Percentiles rank a stretch among this genome's conserved stretches.
phyloP scores from a whole-genome alignment of 352 stramenopile genomes.

The Pilasporangium apinafurcum region DNA sequence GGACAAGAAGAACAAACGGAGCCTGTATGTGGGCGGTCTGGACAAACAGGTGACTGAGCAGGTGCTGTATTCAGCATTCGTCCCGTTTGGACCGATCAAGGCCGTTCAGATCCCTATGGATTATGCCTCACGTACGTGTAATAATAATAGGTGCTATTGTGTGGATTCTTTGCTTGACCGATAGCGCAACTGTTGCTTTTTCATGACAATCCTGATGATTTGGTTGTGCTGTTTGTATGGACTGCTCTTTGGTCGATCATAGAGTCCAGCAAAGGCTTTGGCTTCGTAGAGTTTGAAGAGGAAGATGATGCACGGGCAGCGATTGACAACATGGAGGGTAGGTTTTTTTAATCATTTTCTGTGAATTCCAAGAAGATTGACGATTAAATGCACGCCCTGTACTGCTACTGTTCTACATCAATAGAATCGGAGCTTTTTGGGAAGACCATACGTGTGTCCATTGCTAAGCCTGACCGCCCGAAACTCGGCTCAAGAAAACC shows the following conservation, averaged over 20 bases:
- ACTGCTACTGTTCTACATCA: constrained; percentile 3
- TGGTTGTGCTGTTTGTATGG: neutral
- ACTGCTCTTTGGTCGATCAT: neutral
- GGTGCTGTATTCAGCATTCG: constrained; percentile 80
- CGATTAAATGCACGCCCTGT: neutral
- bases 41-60: constrained; percentile 85
- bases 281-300: constrained; percentile 93
- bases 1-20: constrained; percentile 53
- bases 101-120: constrained; percentile 72
- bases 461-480: constrained; percentile 81
- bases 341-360: neutral
- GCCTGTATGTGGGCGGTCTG: constrained; percentile 89
- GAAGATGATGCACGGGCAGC: constrained; percentile 83
- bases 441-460: constrained; percentile 86
- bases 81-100: constrained; percentile 81
- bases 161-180: neutral
- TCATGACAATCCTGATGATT: neutral
- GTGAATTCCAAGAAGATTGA: neutral
- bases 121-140: constrained; percentile 53
- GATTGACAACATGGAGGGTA: constrained; percentile 95
- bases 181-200: neutral
- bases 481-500: constrained; percentile 74
- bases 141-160: neutral
- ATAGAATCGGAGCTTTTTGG: constrained; percentile 90
- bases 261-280: constrained; percentile 88